Percentiles rank a stretch among this genome's conserved stretches.
Evolutionary conservation across 2,329 filamentous ascomycete genomes (phyloP).

Genomic region (Clarireedia monteithiana): DNA sequence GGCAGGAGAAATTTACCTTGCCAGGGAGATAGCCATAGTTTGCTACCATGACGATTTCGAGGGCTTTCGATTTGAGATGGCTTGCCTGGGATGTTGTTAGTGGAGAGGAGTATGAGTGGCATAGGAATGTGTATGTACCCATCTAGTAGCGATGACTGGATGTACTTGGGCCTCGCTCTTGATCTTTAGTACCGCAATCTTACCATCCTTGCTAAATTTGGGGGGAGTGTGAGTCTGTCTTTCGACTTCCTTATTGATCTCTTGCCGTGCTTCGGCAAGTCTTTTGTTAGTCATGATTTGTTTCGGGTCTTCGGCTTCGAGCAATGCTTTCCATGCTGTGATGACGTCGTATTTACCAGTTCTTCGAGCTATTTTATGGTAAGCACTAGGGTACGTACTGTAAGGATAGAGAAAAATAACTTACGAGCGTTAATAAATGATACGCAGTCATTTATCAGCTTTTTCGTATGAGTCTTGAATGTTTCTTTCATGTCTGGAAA

Average conservation of each 20-base stretch:
- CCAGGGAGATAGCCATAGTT: conserved; percentile 58
- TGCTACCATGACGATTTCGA: conserved; percentile 58
- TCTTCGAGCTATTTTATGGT: conserved; percentile 36
- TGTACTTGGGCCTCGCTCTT: conserved; percentile 54
- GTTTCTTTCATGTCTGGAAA: conserved; percentile 57
- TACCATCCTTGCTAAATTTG: conserved; percentile 54
- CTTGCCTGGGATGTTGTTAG: conserved; percentile 34
- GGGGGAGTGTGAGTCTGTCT: conserved; percentile 54
- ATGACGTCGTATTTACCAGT: conserved; percentile 53
- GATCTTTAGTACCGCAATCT: conserved; percentile 56
- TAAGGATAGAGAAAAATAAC: neutral
- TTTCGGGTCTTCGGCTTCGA: conserved; percentile 40
- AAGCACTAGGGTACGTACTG: neutral
- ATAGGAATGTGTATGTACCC: conserved; percentile 30
- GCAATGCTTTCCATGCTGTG: conserved; percentile 52
- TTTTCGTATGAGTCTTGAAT: conserved; percentile 55
- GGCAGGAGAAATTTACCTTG: conserved; percentile 60
- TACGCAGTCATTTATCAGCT: conserved; percentile 53
- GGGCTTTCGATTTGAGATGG: conserved; percentile 46
- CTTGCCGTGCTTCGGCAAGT: conserved; percentile 45
- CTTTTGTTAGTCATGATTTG: conserved; percentile 41
- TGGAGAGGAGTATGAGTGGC: neutral
- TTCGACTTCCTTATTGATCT: conserved; percentile 55
- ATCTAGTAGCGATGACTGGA: conserved; percentile 58
- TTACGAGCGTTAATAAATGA: conserved; percentile 53